Evolutionary conservation across 1,284 basidiomycete genomes (phyloP), one percentile per base, ranked within the genome.

Genomic region (Singerocomus rubriflavus): DNA sequence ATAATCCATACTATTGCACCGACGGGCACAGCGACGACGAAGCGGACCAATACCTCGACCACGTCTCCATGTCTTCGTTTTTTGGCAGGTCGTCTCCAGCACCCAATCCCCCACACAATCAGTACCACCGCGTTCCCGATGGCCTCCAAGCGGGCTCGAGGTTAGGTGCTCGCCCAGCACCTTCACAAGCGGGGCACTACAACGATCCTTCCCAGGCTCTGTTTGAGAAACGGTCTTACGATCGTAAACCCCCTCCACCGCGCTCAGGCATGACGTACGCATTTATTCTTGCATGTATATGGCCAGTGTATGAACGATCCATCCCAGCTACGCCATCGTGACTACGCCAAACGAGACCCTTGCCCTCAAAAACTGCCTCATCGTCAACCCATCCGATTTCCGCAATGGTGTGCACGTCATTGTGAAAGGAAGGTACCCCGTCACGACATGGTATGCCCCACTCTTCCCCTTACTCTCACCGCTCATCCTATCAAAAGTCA

Each of bases 321-420:
- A 35, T 46, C 9, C 34, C 53, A 87, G 84, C 25, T 90, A 78
- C 61, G 66, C 66, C 16, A 84, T 91, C 16, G 77, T 78, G 6
- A 61, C 70, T 25, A 72, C 76, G 47, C 84, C 87, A 0, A 84
- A 72, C 57, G 78, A 85, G 43, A 62, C 78, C 11, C 77, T 93
- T 31, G 93, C 91, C 0, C 73, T 93, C 53, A 81, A 82, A n/a
- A 95, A 94, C 67, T 84, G 89, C 56, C 67, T 95, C 14, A 80
- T 93, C 37, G 88, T 93, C 25, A 75, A 90, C 67, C 83, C 87
- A 2, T 71, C 73, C 9, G 91, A 95, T 68, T 93, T 94, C 59
- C 68, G 73, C 9, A 72, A 82, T 16, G 81, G 83, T 13, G 79
- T 84, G 54, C 91, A 91, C 70, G 85, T 92, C 35, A 71, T 88